These are phyloP conservation scores for Tulasnella sp. DNA, from an alignment of 768 basidiomycete genomes.

Conservation along the genomic window DNA sequence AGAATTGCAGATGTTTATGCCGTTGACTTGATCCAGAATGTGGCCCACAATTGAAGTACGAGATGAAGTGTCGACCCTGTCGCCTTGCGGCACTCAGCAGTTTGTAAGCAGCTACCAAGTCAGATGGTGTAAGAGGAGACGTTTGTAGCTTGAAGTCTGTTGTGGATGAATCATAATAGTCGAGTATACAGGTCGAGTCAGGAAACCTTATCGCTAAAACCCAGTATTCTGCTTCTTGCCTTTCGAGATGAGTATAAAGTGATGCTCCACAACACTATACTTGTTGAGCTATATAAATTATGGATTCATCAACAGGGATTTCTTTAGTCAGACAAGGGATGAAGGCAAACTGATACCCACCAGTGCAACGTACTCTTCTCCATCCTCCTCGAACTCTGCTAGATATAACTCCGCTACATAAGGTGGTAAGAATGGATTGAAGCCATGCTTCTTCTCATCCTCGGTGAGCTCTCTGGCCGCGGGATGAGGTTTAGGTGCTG, in stretches of 20 bases:
- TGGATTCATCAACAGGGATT: neutral
- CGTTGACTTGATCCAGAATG: constrained; percentile 78
- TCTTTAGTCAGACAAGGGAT: neutral
- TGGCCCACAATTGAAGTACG: constrained; percentile 88
- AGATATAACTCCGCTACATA: constrained; percentile 64
- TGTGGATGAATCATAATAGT: neutral
- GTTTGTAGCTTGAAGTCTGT: constrained; percentile 66
- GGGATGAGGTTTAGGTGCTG: constrained; percentile 32
- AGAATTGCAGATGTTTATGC: constrained; percentile 84
- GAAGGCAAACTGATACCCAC: constrained; percentile 32
- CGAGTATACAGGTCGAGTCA: neutral
- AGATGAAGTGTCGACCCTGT: constrained; percentile 48
- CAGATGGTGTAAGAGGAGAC: constrained; percentile 63
- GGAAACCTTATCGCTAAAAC: neutral
- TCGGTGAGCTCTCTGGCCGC: constrained; percentile 23
- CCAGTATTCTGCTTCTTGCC: constrained; percentile 30
- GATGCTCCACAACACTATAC: constrained; percentile 68
- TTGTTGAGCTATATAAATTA: constrained; percentile 56
- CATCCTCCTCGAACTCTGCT: constrained; percentile 58
- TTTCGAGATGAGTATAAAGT: constrained; percentile 81
- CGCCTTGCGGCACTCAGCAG: constrained; percentile 56
- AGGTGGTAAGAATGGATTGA: constrained; percentile 79
- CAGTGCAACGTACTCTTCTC: constrained; percentile 50
- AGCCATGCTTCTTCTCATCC: constrained; percentile 27
- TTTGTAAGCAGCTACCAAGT: constrained; percentile 65